Percentiles rank a stretch among this genome's conserved stretches.
These are phyloP conservation scores for Cicer chorassanicum DNA, from an alignment of 306 rosid species.

Conservation along the genomic window DNA sequence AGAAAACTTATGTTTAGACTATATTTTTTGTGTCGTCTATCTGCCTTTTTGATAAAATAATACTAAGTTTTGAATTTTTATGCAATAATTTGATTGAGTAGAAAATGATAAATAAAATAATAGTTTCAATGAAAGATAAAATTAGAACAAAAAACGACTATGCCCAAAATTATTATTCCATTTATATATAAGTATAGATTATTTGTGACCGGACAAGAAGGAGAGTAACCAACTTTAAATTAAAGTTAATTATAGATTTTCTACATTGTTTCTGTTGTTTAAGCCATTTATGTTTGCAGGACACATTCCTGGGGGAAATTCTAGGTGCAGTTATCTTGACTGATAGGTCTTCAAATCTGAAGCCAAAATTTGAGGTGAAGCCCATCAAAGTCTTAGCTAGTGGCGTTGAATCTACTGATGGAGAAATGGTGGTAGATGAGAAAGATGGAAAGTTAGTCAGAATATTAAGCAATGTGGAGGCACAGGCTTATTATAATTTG, in stretches of 20 bases:
- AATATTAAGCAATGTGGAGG: slow-evolving; percentile 58
- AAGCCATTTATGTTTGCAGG: slow-evolving; percentile 52
- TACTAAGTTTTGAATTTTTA: too few relatives aligned
- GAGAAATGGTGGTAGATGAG: slow-evolving; percentile 56
- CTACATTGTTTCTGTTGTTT: slow-evolving; percentile 23
- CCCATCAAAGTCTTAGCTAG: slow-evolving; percentile 59
- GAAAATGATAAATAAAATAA: too few relatives aligned
- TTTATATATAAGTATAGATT: too few relatives aligned
- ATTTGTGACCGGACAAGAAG: background rate
- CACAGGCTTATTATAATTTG: slow-evolving; percentile 47
- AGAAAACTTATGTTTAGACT: too few relatives aligned
- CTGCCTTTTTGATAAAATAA: too few relatives aligned
- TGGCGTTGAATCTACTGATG: slow-evolving; percentile 72
- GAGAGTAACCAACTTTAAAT: background rate
- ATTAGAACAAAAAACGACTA: too few relatives aligned
- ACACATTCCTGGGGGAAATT: slow-evolving; percentile 74
- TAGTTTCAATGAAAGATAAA: too few relatives aligned
- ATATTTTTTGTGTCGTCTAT: too few relatives aligned
- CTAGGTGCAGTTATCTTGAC: slow-evolving; percentile 68
- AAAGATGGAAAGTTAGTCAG: slow-evolving; percentile 61
- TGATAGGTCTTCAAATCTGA: slow-evolving; percentile 47
- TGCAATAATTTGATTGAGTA: too few relatives aligned
- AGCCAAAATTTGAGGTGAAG: slow-evolving; percentile 51
- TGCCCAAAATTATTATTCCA: too few relatives aligned
- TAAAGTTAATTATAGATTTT: background rate